Conservation (phyloP, 768 basidiomycete species). For the Tulasnella sp. region DNA sequence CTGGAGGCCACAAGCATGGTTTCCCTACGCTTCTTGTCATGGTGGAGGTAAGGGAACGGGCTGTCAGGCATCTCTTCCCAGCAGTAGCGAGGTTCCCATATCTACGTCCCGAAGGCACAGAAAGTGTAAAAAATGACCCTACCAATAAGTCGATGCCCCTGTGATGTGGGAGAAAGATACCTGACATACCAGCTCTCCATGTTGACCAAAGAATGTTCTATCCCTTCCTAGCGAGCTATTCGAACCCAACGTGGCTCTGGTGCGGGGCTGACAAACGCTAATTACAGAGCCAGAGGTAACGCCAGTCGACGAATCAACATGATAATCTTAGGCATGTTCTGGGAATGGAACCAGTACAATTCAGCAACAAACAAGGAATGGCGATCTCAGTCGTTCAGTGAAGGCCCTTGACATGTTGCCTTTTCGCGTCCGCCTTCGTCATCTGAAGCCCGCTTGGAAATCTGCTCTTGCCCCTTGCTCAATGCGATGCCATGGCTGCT, state of each 20-base stretch:
- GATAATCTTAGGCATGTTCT: constrained; percentile 76
- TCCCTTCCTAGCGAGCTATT: constrained; percentile 55
- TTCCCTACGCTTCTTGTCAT: constrained; percentile 1
- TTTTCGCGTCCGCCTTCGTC: not conserved
- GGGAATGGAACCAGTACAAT: constrained; percentile 75
- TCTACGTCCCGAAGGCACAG: too few species aligned
- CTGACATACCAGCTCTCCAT: constrained; percentile 63
- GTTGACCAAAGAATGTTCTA: constrained; percentile 64
- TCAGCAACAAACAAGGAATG: constrained; percentile 60
- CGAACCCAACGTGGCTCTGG: constrained; percentile 46
- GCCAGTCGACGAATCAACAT: constrained; percentile 82
- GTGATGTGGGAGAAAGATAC: too few species aligned
- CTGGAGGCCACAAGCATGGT: not conserved
- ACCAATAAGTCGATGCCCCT: too few species aligned
- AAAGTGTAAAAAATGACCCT: too few species aligned
- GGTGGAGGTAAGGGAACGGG: not conserved
- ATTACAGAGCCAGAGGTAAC: constrained; percentile 64
- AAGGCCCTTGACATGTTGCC: not conserved
- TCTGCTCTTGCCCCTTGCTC: constrained; percentile 12
- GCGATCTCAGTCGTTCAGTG: not conserved
- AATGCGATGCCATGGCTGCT: not conserved
- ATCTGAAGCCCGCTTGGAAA: constrained; percentile 7
- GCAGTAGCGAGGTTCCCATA: constrained; percentile 75
- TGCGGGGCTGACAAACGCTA: constrained; percentile 56
- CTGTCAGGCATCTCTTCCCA: constrained; percentile 65